Percentiles rank a stretch among this genome's conserved stretches.
These are phyloP conservation scores for Cryptococcus sp. DNA, from an alignment of 1,284 basidiomycete species.

Conservation along the genomic window DNA sequence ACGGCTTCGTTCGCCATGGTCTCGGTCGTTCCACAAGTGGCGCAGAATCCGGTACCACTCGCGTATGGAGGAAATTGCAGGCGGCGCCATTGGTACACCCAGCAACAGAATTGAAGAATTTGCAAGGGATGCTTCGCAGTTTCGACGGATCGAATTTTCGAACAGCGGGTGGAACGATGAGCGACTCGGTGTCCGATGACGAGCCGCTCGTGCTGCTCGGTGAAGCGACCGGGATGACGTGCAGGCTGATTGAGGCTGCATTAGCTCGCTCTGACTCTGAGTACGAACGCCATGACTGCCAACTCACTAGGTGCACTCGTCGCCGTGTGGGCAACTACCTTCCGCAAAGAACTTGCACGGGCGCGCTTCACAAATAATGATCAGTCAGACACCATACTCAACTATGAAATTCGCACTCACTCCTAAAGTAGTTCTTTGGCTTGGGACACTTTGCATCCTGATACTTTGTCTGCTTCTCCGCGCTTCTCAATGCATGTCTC, in stretches of 20 bases:
- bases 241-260: conserved; percentile 19
- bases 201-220: conserved; percentile 6
- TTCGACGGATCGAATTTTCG: conserved; percentile 12
- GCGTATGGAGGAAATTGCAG: conserved; percentile 46
- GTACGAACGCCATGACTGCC: too few relatives aligned
- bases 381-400: background rate
- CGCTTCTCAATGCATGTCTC: conserved; percentile 31
- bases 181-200: conserved; percentile 14
- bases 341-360: conserved; percentile 46
- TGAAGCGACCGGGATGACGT: conserved; percentile 18
- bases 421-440: conserved; percentile 40
- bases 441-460: conserved; percentile 14
- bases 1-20: conserved; percentile 48
- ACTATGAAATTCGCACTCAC: conserved; percentile 25
- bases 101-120: conserved; percentile 48
- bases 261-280: background rate
- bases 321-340: conserved; percentile 48
- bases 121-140: conserved; percentile 34
- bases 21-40: conserved; percentile 36
- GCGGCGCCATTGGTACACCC: conserved; percentile 44
- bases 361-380: conserved; percentile 22
- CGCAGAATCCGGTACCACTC: conserved; percentile 37
- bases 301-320: conserved; percentile 48
- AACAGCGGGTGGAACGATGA: background rate
- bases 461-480: conserved; percentile 23